Conservation (phyloP, 495 filamentous ascomycete genomes). For the Xylaria grammica region DNA sequence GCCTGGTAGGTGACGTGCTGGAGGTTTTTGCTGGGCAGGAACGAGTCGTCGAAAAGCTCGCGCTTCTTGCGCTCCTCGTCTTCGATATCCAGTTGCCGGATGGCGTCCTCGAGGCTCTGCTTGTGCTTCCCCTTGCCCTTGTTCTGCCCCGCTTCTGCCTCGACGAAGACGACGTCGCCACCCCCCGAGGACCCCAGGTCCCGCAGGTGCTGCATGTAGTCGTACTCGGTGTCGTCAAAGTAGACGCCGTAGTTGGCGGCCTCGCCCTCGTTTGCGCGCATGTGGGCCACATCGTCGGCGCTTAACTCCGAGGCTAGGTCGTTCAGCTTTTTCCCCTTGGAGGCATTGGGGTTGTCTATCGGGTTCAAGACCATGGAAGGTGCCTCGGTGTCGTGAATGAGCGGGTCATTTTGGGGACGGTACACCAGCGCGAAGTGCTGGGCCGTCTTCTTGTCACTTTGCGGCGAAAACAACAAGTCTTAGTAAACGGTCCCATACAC, state of each 20-base stretch:
- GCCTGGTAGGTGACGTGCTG: conserved; percentile 83
- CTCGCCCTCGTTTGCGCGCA: conserved; percentile 92
- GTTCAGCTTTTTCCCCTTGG: conserved; percentile 67
- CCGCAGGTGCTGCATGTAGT: conserved; percentile 99
- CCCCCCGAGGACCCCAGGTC: conserved; percentile 63
- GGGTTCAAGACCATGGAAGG: conserved; percentile 81
- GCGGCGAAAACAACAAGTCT: conserved; percentile 23
- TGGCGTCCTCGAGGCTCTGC: conserved; percentile 75
- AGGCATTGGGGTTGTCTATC: conserved; percentile 47
- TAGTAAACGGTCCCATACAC: neutral
- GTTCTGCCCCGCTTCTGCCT: conserved; percentile 67
- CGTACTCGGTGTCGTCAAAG: conserved; percentile 86
- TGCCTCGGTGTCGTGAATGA: conserved; percentile 84
- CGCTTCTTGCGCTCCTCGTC: conserved; percentile 51
- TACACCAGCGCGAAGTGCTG: conserved; percentile 92
- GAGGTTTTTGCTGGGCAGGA: conserved; percentile 73
- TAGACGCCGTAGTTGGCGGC: conserved; percentile 93
- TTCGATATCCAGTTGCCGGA: conserved; percentile 68
- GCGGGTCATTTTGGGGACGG: conserved; percentile 94
- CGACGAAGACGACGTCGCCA: conserved; percentile 75
- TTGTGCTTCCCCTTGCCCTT: conserved; percentile 72
- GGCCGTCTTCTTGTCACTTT: conserved; percentile 91
- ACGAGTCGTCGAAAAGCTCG: conserved; percentile 68
- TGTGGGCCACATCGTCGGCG: conserved; percentile 50
- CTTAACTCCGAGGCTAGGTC: conserved; percentile 84